Conservation (phyloP, 2,329 filamentous ascomycete species). For the Emmonsiellopsis sp. region DNA sequence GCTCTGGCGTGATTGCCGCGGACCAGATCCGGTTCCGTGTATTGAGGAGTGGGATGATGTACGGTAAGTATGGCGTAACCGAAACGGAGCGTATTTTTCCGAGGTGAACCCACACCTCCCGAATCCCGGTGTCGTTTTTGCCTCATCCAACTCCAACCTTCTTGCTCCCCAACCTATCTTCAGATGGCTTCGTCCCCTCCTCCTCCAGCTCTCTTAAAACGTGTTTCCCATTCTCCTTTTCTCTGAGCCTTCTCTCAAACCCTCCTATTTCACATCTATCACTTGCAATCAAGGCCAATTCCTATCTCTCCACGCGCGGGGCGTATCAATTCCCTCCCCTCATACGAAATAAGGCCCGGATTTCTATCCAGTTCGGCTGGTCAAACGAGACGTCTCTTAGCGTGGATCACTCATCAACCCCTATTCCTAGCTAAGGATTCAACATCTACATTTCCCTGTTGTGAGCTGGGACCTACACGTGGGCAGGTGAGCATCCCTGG, state of each 20-base stretch:
- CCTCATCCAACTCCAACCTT: not conserved
- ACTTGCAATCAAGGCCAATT: too few relatives aligned
- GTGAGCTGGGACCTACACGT: not conserved
- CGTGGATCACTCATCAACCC: not conserved
- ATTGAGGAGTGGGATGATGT: not conserved
- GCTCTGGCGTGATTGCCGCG: too few relatives aligned
- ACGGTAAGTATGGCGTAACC: not conserved
- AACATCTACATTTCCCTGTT: not conserved
- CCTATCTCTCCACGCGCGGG: too few relatives aligned
- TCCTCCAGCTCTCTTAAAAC: not conserved
- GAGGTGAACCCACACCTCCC: slow-evolving; percentile 3
- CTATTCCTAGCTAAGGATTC: not conserved
- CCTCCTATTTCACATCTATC: too few relatives aligned
- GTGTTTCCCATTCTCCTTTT: too few relatives aligned
- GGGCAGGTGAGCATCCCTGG: not conserved
- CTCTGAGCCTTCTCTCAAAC: too few relatives aligned
- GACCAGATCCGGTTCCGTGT: not conserved
- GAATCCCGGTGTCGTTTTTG: not conserved
- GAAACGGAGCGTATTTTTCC: not conserved
- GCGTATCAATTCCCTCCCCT: too few relatives aligned
- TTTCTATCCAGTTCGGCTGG: too few relatives aligned
- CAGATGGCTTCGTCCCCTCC: not conserved
- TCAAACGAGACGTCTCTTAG: not conserved
- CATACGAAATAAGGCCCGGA: too few relatives aligned
- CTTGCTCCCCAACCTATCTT: not conserved